These are phyloP conservation scores for Dactylellina parvicollis DNA, from an alignment of 2,329 filamentous ascomycete species.

Conservation along the genomic window DNA sequence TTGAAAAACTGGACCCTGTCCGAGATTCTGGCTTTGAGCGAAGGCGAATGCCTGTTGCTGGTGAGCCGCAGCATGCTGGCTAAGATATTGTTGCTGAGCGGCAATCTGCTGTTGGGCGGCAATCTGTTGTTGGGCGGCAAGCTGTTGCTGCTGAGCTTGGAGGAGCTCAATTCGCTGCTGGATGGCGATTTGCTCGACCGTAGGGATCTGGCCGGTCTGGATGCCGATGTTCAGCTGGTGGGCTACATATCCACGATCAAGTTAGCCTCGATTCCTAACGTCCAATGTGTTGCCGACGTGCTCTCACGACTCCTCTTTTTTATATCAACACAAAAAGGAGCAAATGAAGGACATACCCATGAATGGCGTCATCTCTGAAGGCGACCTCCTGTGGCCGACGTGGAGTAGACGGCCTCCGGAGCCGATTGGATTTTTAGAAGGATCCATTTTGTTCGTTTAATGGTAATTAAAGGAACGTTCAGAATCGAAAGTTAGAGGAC, in stretches of 20 bases:
- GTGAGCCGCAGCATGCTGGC: slow-evolving; percentile 88
- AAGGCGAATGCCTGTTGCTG: slow-evolving; percentile 74
- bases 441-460: slow-evolving; percentile 60
- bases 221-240: slow-evolving; percentile 53
- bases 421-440: slow-evolving; percentile 68
- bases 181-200: slow-evolving; percentile 97
- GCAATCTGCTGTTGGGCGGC: too few relatives aligned
- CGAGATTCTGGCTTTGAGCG: slow-evolving; percentile 79
- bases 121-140: slow-evolving; percentile 96
- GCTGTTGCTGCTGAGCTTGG: slow-evolving; percentile 97
- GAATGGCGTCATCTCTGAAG: slow-evolving; percentile 93
- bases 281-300: slow-evolving; percentile 27
- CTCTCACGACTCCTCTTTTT: slow-evolving; percentile 10
- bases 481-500: slow-evolving; percentile 44
- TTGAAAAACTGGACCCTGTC: slow-evolving; percentile 81
- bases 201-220: slow-evolving; percentile 58
- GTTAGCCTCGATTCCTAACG: slow-evolving; percentile 16
- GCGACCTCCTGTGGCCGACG: slow-evolving; percentile 95
- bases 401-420: slow-evolving; percentile 89
- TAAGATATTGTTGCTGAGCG: slow-evolving; percentile 97
- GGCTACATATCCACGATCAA: slow-evolving; percentile 18
- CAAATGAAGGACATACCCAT: slow-evolving; percentile 81
- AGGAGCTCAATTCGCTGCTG: slow-evolving; percentile 98
- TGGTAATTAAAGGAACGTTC: slow-evolving; percentile 54
- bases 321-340: slow-evolving; percentile 52